phyloP scores from a whole-genome alignment of 169 alveolate genomes.

The Cryptosporidium felis region DNA sequence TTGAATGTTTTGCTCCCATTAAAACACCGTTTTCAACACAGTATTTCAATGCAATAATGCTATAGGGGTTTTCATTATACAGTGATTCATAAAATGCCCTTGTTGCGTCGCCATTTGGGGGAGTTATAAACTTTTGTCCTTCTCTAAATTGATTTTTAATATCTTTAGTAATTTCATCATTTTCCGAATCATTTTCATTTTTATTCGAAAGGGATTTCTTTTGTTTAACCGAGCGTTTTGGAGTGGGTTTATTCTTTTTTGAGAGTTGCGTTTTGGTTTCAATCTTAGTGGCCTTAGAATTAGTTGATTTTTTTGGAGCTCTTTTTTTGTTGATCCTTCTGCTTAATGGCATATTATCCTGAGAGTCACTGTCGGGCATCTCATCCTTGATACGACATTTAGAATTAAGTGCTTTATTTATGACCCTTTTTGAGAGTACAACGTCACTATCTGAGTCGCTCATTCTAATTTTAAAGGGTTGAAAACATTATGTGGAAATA shows the following conservation, averaged over 20 bases:
- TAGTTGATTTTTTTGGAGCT: slow-evolving; percentile 18
- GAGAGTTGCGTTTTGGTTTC: not conserved
- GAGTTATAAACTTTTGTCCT: slow-evolving; percentile 88
- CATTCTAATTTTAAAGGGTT: slow-evolving; percentile 18
- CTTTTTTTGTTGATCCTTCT: slow-evolving; percentile 1
- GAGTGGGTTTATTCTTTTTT: not conserved
- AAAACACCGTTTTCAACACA: slow-evolving; percentile 63
- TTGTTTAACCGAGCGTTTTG: not conserved
- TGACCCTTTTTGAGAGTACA: not conserved
- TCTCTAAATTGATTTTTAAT: slow-evolving; percentile 80
- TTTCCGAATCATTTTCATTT: slow-evolving; percentile 51
- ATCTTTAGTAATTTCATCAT: slow-evolving; percentile 75
- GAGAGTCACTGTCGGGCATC: not conserved
- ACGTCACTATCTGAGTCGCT: slow-evolving; percentile 47
- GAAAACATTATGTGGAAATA: not conserved
- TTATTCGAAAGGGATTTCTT: not conserved
- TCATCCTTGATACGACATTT: not conserved
- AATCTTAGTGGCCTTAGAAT: not conserved
- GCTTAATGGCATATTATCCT: not conserved
- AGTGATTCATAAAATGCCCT: slow-evolving; percentile 90
- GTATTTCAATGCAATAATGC: slow-evolving; percentile 85
- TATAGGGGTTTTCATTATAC: slow-evolving; percentile 87
- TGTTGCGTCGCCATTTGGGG: slow-evolving; percentile 92
- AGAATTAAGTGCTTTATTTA: not conserved
- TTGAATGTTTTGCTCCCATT: slow-evolving; percentile 28